Percentiles rank a stretch among this genome's conserved stretches.
Evolutionary conservation across 2,329 filamentous ascomycete species (phyloP).

Genomic region (Penicillium paneum): DNA sequence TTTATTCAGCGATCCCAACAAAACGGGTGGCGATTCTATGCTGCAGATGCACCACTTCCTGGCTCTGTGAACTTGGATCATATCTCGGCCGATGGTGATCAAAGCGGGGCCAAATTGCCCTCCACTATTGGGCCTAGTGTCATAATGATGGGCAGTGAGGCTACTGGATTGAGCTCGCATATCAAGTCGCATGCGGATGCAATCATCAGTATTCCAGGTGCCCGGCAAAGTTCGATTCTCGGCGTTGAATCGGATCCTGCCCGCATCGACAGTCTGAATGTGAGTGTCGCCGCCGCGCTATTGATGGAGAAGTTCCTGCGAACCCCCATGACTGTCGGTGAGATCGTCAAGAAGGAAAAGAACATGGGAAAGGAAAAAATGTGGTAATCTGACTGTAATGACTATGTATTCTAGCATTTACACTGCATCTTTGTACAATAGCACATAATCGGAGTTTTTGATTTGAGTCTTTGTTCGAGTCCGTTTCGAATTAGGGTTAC

Average conservation of each 20-base stretch:
- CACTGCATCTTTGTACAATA: constrained; percentile 16
- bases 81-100: constrained; percentile 5
- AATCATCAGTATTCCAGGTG: constrained; percentile 60
- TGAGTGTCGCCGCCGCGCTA: constrained; percentile 80
- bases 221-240: constrained; percentile 43
- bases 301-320: constrained; percentile 50
- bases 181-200: constrained; percentile 65
- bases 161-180: constrained; percentile 64
- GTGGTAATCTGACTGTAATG: constrained; percentile 15
- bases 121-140: constrained; percentile 65
- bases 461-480: background rate
- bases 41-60: constrained; percentile 56
- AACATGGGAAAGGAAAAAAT: constrained; percentile 5
- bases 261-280: constrained; percentile 84
- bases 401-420: constrained; percentile 7
- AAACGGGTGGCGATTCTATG: constrained; percentile 79
- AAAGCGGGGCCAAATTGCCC: constrained; percentile 43
- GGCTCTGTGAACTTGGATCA: constrained; percentile 25
- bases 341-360: constrained; percentile 18
- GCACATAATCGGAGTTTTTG: constrained; percentile 2
- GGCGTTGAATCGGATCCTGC: constrained; percentile 40
- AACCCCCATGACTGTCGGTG: constrained; percentile 29
- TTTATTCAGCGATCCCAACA: constrained; percentile 68
- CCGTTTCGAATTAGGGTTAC: background rate
- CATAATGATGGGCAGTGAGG: constrained; percentile 80